These are phyloP conservation scores for Vanilla planifolia DNA, from an alignment of 106 monocot genomes.

Conservation along the genomic window DNA sequence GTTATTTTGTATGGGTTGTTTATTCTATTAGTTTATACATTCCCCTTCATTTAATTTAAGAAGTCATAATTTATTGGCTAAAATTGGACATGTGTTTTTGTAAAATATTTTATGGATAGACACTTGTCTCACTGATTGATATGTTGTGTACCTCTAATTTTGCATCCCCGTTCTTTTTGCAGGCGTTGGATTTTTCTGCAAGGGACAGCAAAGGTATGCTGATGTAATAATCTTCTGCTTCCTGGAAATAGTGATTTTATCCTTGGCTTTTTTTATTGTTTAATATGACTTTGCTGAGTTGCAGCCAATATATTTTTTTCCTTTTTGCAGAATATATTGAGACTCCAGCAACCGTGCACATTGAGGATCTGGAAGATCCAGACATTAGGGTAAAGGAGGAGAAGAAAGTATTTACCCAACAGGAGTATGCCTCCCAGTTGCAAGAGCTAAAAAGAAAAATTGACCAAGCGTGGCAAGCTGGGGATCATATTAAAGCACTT, in stretches of 20 bases:
- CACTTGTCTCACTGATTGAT: not conserved
- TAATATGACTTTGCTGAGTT: not conserved
- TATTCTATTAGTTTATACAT: not conserved
- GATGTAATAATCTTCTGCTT: not conserved
- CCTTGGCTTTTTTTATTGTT: not conserved
- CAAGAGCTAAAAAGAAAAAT: conserved; percentile 33
- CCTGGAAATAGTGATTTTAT: not conserved
- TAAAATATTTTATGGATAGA: not conserved
- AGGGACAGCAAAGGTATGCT: conserved; percentile 18
- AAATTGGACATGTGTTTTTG: not conserved
- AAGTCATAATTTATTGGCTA: not conserved
- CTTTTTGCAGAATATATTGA: conserved; percentile 17
- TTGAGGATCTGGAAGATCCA: conserved; percentile 31
- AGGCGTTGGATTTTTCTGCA: conserved; percentile 15
- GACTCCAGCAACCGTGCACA: conserved; percentile 19
- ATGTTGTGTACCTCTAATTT: not conserved
- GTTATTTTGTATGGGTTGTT: not conserved
- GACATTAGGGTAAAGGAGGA: conserved; percentile 20
- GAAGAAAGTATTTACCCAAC: conserved; percentile 15
- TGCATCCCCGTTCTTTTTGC: conserved; percentile 4
- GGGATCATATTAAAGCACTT: conserved; percentile 25
- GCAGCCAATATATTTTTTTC: not conserved
- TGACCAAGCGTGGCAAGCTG: conserved; percentile 23
- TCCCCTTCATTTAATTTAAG: not conserved
- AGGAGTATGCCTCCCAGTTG: conserved; percentile 26